Percentiles rank a stretch among this genome's conserved stretches.
These are phyloP conservation scores for Fusarium sublunatum DNA, from an alignment of 2,329 filamentous ascomycete genomes.

Conservation along the genomic window DNA sequence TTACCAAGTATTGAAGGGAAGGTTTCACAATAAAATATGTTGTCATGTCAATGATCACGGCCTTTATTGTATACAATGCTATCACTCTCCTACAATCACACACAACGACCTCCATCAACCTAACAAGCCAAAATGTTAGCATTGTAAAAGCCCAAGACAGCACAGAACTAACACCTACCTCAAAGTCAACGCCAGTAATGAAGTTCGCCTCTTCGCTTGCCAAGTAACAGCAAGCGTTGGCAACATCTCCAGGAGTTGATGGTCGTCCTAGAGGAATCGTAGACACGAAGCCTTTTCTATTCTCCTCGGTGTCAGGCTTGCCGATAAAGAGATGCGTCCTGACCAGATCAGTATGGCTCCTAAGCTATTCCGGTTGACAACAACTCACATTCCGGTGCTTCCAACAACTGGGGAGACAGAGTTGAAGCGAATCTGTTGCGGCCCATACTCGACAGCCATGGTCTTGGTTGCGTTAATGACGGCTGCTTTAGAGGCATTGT, in stretches of 20 bases:
- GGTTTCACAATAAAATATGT: no score
- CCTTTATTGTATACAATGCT: neutral
- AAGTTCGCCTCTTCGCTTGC: conserved; percentile 78
- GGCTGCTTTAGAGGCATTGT: conserved; percentile 76
- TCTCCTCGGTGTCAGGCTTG: conserved; percentile 71
- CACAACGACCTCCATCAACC: conserved; percentile 24
- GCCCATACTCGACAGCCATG: conserved; percentile 78
- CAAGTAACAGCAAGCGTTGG: conserved; percentile 76
- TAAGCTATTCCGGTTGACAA: rapidly evolving
- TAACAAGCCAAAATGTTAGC: neutral
- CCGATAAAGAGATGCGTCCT: conserved; percentile 61
- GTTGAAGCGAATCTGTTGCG: conserved; percentile 78
- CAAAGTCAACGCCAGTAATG: conserved; percentile 76
- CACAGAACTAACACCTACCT: conserved; percentile 47
- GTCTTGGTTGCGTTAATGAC: conserved; percentile 68
- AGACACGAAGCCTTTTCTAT: conserved; percentile 65
- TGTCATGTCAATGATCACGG: no score
- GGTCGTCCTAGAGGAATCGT: conserved; percentile 64
- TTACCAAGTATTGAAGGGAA: no score
- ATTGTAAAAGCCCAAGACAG: neutral
- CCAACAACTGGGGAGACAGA: conserved; percentile 77
- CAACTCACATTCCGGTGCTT: conserved; percentile 29
- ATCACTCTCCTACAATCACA: neutral
- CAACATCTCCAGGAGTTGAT: conserved; percentile 63
- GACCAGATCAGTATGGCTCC: rapidly evolving